Evolutionary conservation across 148 eudicot species (phyloP).

Genomic region (Cornus suecica): DNA sequence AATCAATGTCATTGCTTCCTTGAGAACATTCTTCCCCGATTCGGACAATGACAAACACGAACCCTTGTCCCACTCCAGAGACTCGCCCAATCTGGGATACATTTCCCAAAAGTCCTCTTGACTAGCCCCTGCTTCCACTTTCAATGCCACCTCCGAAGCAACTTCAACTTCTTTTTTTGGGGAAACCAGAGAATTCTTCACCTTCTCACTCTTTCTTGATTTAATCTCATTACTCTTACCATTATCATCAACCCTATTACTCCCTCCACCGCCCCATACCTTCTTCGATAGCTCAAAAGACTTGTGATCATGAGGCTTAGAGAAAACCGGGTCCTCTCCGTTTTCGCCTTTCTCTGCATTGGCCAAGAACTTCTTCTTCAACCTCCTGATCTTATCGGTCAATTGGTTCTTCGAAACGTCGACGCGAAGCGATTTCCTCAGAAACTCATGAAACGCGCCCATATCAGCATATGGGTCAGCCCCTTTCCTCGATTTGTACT

Average conservation of each 20-base stretch:
- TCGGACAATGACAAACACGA: slow-evolving; percentile 3
- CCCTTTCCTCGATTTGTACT: slow-evolving; percentile 23
- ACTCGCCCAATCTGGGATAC: slow-evolving; percentile 22
- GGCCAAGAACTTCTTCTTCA: slow-evolving; percentile 48
- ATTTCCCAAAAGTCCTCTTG: slow-evolving; percentile 11
- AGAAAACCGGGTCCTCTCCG: slow-evolving; percentile 36
- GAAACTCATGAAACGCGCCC: slow-evolving; percentile 28
- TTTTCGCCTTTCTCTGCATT: slow-evolving; percentile 21
- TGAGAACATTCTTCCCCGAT: slow-evolving; percentile 6
- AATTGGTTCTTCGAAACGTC: slow-evolving; percentile 39
- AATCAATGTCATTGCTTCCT: slow-evolving; percentile 18
- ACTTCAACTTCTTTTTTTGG: slow-evolving; percentile 11
- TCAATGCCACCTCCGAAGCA: neutral
- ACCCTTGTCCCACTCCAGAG: neutral
- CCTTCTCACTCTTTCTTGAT: slow-evolving; percentile 14
- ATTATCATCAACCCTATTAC: slow-evolving; percentile 4
- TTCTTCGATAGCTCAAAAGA: slow-evolving; percentile 34
- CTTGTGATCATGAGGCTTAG: slow-evolving; percentile 31
- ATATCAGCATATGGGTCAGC: slow-evolving; percentile 25
- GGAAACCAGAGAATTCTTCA: neutral
- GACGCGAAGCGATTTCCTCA: slow-evolving; percentile 29
- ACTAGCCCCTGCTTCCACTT: slow-evolving; percentile 1
- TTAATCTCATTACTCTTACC: slow-evolving; percentile 4
- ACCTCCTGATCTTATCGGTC: slow-evolving; percentile 42
- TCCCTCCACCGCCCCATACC: slow-evolving; percentile 43